Evolutionary conservation across 495 filamentous ascomycete species (phyloP), one percentile per base, ranked within the genome.

Genomic region (Aspergillus kassunensis): DNA sequence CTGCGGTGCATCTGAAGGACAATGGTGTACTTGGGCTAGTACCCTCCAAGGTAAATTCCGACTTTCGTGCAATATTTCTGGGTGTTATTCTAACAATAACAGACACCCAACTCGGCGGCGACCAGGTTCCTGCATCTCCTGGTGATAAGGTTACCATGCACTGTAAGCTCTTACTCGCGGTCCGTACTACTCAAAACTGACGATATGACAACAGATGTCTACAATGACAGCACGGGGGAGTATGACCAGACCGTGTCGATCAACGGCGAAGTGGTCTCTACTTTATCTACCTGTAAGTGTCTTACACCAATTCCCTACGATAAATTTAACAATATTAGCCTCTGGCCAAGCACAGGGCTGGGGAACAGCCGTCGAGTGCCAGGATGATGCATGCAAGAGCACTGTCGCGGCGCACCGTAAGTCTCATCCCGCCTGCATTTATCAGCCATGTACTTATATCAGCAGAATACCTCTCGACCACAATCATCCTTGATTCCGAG

Each of bases 331-430:
- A 6, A 8, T 4, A 6, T 5, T 3, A 62, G 57, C 33, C 45
- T 65, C 62, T 42, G 60, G 67, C 7, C 50, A 67, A 16, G 69
- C 65, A 13, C 59, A 67, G 37, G 67, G 66, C 40, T 72, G 66
- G 64, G 69, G 69, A 16, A 72, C 68, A 10, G 70, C 70, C 25
- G 65, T 71, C 25, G 70, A 73, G 30, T 70, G 66, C 53, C 67
- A 71, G 54, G 57, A 33, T 33, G 30, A 33, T n/a, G 30, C 30
- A 2, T 33, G 30, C 10, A n/a, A 33, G 30, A 33, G 30, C 43
- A 64, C 30, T 11, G 30, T 33, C 12, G 30, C 30, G 4, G 30
- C 30, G 10, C 65, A 71, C 52, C 29, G 65, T 67, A 58, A 56
- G 65, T 33, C 57, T 19, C 30, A 18, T 21, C n/a, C 0, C 16